Percentiles rank a stretch among this genome's conserved stretches.
These are phyloP conservation scores for Tuber calosporum DNA, from an alignment of 495 filamentous ascomycete species.

Conservation along the genomic window DNA sequence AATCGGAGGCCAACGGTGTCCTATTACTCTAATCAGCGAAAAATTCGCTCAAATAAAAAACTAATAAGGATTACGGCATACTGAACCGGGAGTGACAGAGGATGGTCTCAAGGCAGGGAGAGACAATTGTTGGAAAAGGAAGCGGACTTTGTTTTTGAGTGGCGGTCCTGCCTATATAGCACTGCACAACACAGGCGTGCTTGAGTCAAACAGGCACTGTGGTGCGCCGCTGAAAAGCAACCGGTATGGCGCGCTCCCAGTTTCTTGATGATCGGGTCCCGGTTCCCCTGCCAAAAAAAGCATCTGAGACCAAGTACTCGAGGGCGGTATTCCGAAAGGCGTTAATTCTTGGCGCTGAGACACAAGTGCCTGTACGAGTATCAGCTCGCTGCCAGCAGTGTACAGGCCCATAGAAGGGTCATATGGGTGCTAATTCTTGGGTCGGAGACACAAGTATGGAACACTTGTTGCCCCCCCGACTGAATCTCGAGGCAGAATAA, in stretches of 20 bases:
- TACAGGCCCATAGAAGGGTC: background rate
- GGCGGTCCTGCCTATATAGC: background rate
- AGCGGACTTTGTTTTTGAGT: background rate
- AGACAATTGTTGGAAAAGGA: background rate
- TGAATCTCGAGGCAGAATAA: background rate
- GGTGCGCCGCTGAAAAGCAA: background rate
- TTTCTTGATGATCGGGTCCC: background rate
- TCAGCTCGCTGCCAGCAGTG: no score
- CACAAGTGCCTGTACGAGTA: no score
- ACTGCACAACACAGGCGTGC: background rate
- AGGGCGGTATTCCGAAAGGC: no score
- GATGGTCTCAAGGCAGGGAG: background rate
- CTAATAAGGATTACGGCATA: background rate
- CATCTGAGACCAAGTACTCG: background rate
- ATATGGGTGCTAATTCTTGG: background rate
- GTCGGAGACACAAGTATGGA: background rate
- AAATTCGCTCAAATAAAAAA: background rate
- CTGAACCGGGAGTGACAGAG: background rate
- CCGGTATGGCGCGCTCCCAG: background rate
- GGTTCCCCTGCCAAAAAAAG: background rate
- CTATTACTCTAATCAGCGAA: background rate
- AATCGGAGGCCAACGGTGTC: background rate
- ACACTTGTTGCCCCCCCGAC: background rate
- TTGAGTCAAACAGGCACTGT: background rate
- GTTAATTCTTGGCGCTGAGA: no score